These are phyloP conservation scores for Fusarium temperatum DNA, from an alignment of 2,329 filamentous ascomycete species.

Conservation along the genomic window DNA sequence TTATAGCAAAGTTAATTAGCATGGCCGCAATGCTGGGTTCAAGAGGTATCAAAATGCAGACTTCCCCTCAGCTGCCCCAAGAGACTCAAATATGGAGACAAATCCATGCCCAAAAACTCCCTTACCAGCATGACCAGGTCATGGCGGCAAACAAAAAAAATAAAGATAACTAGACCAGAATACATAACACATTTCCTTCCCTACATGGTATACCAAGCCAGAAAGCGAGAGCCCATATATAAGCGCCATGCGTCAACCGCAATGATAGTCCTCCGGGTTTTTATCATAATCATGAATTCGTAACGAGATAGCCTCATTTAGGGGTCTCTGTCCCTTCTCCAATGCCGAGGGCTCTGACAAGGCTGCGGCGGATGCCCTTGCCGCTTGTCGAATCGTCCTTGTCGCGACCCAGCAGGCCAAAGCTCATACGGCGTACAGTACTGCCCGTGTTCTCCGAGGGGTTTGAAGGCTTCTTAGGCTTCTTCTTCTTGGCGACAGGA, in stretches of 20 bases:
- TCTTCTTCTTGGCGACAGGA: conserved; percentile 53
- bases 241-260: conserved; percentile 27
- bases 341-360: conserved; percentile 57
- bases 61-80: conserved; percentile 14
- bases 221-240: conserved; percentile 16
- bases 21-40: conserved; percentile 13
- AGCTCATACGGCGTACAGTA: conserved; percentile 55
- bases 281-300: conserved; percentile 34
- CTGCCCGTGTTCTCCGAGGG: conserved; percentile 41
- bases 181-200: conserved; percentile 1
- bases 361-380: conserved; percentile 56
- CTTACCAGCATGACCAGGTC: neutral
- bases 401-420: conserved; percentile 57
- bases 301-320: conserved; percentile 12
- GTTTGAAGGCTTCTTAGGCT: conserved; percentile 40
- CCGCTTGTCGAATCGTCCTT: conserved; percentile 47
- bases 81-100: conserved; percentile 4
- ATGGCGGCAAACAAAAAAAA: neutral
- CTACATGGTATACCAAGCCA: conserved; percentile 7
- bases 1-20: neutral
- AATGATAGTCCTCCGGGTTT: conserved; percentile 18
- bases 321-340: conserved; percentile 41
- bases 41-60: conserved; percentile 30
- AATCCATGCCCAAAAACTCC: conserved; percentile 22
- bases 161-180: conserved; percentile 7